These are phyloP conservation scores for Chrysosporium keratinophilum DNA, from an alignment of 2,329 filamentous ascomycete genomes.

Conservation along the genomic window DNA sequence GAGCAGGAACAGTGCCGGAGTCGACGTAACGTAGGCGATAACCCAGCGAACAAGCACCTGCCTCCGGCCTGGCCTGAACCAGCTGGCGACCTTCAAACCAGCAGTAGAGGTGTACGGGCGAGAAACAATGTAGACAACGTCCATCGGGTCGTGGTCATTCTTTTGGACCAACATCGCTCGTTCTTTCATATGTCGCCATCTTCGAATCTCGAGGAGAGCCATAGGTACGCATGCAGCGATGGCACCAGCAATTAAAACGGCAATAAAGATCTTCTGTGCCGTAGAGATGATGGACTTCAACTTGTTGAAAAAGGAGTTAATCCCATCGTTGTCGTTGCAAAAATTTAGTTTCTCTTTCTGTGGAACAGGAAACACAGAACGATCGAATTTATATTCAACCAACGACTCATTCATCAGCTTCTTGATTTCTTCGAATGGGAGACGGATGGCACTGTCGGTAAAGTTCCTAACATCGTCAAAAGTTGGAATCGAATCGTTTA, in stretches of 20 bases:
- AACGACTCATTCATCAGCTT: constrained; percentile 60
- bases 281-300: constrained; percentile 56
- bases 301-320: constrained; percentile 71
- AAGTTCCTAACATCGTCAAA: constrained; percentile 77
- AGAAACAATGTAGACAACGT: constrained; percentile 78
- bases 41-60: constrained; percentile 72
- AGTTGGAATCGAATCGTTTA: constrained; percentile 70
- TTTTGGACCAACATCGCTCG: constrained; percentile 56
- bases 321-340: constrained; percentile 73
- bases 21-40: constrained; percentile 75
- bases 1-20: constrained; percentile 75
- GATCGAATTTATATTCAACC: constrained; percentile 66
- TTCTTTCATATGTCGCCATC: constrained; percentile 63
- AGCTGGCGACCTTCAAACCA: constrained; percentile 60
- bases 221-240: constrained; percentile 65
- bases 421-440: constrained; percentile 74
- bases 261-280: constrained; percentile 65
- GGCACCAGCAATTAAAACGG: constrained; percentile 61
- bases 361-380: constrained; percentile 68
- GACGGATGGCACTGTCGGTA: constrained; percentile 60
- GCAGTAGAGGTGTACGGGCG: constrained; percentile 63
- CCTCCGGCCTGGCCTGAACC: constrained; percentile 51
- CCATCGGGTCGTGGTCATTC: constrained; percentile 66
- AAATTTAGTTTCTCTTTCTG: constrained; percentile 73
- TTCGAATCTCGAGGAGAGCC: constrained; percentile 67